phyloP scores from a whole-genome alignment of 2,329 filamentous ascomycete species.

The Trichoderma atroviride region DNA sequence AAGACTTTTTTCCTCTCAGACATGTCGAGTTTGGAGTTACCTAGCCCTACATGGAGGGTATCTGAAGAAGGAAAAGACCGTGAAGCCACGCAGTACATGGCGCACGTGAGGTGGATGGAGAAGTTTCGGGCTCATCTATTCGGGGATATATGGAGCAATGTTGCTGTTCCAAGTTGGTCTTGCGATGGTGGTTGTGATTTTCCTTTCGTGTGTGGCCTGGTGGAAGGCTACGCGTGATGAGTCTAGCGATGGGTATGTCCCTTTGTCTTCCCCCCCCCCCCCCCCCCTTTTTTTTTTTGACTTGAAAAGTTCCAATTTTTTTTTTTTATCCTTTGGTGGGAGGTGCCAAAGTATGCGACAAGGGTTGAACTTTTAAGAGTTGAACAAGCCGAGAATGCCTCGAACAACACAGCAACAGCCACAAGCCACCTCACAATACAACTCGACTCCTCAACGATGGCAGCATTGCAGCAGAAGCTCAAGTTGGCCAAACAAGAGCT shows the following conservation, averaged over 20 bases:
- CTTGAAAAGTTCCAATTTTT: too few relatives aligned
- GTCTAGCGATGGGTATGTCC: conserved; percentile 30
- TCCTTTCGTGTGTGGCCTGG: conserved; percentile 35
- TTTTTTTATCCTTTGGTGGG: neutral
- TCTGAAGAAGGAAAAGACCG: neutral
- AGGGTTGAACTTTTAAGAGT: too few relatives aligned
- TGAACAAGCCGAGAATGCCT: too few relatives aligned
- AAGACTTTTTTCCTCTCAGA: neutral
- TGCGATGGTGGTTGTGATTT: conserved; percentile 34
- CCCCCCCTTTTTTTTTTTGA: too few relatives aligned
- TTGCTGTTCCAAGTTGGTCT: conserved; percentile 35
- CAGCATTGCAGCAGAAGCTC: too few relatives aligned
- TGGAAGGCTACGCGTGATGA: conserved; percentile 34
- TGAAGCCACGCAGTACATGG: too few relatives aligned
- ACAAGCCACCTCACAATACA: too few relatives aligned
- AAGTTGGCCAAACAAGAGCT: too few relatives aligned
- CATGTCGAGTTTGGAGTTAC: neutral
- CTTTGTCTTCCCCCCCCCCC: too few relatives aligned
- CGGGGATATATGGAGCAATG: conserved; percentile 35
- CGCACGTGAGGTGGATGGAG: conserved; percentile 8
- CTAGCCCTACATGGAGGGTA: neutral
- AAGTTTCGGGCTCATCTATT: conserved; percentile 26
- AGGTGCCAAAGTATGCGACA: neutral
- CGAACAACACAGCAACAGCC: too few relatives aligned
- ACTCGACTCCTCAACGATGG: too few relatives aligned